Evolutionary conservation across 2,329 filamentous ascomycete species (phyloP), one percentile per base, ranked within the genome.

Genomic region (Graphiopsis chlorocephala): DNA sequence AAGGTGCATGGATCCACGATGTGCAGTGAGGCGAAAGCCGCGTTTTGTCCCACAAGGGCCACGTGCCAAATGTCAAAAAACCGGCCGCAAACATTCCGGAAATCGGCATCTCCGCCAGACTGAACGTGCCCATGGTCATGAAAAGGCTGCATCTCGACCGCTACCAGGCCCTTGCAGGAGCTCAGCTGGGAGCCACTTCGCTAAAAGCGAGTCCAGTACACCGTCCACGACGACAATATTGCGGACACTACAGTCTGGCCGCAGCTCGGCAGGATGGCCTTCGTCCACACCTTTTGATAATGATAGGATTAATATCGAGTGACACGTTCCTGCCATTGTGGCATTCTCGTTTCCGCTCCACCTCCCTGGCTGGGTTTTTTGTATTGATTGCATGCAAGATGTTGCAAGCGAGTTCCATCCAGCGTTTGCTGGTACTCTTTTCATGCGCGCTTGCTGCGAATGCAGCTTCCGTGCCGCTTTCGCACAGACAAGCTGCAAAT

Each of bases 231-330:
- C 50, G 28, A 53, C 26, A 29, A 31, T 31, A 31, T 15, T 33
- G 52, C 31, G 53, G n/a, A n/a, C 53, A 35, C 31, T 56, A 56
- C 28, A 56, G 31, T 38, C 53, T 56, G 53, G 53, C 53, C 53
- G 15, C 47, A 4, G 29, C 53, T 38, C 38, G 57, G 38, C 57
- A 47, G 25, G 28, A 31, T 31, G 38, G 15, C 28, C 25, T 5
- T 20, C 11, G 28, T 23, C 28, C 23, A 26, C 38, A n/a, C n/a
- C 11, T 60, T 29, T 31, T 48, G 57, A 15, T 29, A 47, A 23
- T 28, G 38, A 17, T 60, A 31, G 17, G 57, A 47, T 28, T 26
- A 28, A 47, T n/a, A 38, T 29, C 25, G n/a, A 12, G 14, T 31
- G 23, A 25, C 26, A 29, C 17, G 25, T 47, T 17, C 38, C 17